Conservation (phyloP, 768 basidiomycete genomes). For the Chalciporus piperatus region DNA sequence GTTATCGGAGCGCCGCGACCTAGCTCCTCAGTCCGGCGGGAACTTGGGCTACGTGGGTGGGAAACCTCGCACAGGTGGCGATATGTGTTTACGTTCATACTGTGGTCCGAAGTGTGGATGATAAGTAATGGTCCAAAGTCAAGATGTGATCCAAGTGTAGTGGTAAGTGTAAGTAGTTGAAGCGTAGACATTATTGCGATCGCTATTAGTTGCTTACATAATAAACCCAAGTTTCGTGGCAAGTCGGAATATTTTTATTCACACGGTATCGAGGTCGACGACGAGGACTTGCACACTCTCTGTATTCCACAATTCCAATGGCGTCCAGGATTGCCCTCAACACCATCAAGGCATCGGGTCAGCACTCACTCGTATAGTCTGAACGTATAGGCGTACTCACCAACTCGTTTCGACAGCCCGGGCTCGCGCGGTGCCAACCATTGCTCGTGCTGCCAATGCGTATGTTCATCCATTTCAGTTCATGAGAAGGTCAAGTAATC, state of each 20-base stretch:
- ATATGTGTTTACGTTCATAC: not conserved
- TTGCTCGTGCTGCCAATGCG: conserved; percentile 47
- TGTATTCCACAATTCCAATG: conserved; percentile 37
- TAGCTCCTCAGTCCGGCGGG: not conserved
- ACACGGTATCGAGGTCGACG: conserved; percentile 17
- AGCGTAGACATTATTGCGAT: no score
- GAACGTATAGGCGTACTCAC: not conserved
- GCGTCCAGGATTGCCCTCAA: conserved; percentile 70
- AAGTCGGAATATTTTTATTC: conserved; percentile 33
- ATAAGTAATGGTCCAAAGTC: no score
- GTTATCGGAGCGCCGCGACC: not conserved
- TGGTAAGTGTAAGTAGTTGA: no score
- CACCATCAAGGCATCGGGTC: conserved; percentile 62
- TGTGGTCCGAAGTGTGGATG: not conserved
- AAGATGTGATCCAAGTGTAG: not conserved
- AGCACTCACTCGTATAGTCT: conserved; percentile 7
- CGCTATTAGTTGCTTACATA: conserved; percentile 13
- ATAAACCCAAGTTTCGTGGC: conserved; percentile 19
- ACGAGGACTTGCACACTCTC: conserved; percentile 5
- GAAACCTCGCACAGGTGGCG: not conserved
- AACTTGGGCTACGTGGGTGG: not conserved
- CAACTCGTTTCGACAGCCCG: conserved; percentile 40
- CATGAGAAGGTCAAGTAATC: conserved; percentile 5
- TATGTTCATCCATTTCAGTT: conserved; percentile 31
- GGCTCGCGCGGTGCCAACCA: conserved; percentile 49